Base-by-base conservation (phyloP, 2,329 filamentous ascomycete genomes). In the Metarhizium robertsii region DNA sequence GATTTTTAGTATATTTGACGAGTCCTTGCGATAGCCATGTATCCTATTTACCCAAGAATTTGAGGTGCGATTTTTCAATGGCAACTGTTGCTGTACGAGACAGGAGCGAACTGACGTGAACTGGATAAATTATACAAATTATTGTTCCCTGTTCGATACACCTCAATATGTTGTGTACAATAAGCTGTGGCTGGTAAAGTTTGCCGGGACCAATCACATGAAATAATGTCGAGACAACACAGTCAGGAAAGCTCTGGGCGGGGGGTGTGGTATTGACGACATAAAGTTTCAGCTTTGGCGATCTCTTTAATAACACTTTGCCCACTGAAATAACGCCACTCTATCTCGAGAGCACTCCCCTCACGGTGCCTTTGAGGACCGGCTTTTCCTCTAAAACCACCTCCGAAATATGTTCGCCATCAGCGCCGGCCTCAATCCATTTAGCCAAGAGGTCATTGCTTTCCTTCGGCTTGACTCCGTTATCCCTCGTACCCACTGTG, bases 391-490 rank as follows among this genome's bases (percentile, higher is more conserved):
- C 74, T 47, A 84, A 73, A 10, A 76, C 67, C 18, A 80, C 60
- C 55, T 83, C 80, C 4, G 65, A 60, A 34, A 83, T 77, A 13
- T 68, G 67, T 42, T 69, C 69, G 2, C 63, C 71, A 2, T 73
- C 71, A 29, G 71, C 68, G 1, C 79, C 81, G 34, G 70, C 61
- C 59, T 86, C 77, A 58, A 94, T 67, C 92, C 92, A 97, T 57
- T 77, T 76, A 60, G 78, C 78, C 56, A 99, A 70, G 65, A 99
- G 63, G 57, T 90, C 85, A 66, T 99, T 99, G 73, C 92, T 95
- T 75, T 99, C 92, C 71, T 88, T 92, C 0, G 94, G 92, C 74
- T 96, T 97, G 64, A 97, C 83, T 7, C 77, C 70, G 50, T 77
- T 71, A 61, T 85, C 80, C 10, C 84, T 82, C 0, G 94, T 99